Evolutionary conservation across 257 asterid genomes (phyloP), one percentile per base, ranked within the genome.

Genomic region (Scutellaria barbata): DNA sequence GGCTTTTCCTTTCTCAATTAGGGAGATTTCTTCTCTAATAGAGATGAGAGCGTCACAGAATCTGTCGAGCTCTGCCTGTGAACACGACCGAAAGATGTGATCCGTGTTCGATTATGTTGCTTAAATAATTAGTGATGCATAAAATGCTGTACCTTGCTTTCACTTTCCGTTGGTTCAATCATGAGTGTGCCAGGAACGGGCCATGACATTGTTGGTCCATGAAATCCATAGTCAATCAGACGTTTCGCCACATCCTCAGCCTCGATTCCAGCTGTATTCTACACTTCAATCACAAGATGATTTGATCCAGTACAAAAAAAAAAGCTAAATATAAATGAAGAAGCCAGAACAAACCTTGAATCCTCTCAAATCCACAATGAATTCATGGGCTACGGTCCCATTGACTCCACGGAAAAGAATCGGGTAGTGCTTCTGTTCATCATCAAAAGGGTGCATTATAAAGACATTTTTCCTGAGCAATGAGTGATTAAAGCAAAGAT

Each of bases 91-190:
- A 35, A 7, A 4, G 2, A 12, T 50, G n/a, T 3, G 63, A 76
- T 40, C 7, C 16, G 3, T 17, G 43, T 25, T 48, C n/a, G 47
- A 43, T 3, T 35, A 14, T 30, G 35, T 25, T 25, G 30, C 40
- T 33, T 46, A 12, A 12, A 57, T n/a, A 13, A 42, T 1, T 4
- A 30, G 4, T 30, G 60, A 25, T 16, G n/a, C 1, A 10, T 8
- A 20, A 25, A 35, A 18, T 42, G 64, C 11, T 46, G 54, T 82
- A 94, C 98, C 97, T 90, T 94, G 98, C 98, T 94, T 85, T 94
- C 98, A 76, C 98, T 94, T 81, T 94, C 98, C 14, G 98, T 94
- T 64, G 98, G 98, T 81, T 94, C 98, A 59, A 94, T 84, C 98
- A 94, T 94, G 79, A 94, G 98, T 10, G 98, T 94, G 48, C 98